Percentiles rank a stretch among this genome's conserved stretches.
Evolutionary conservation across 768 basidiomycete genomes (phyloP).

Genomic region (Lactarius quietus): DNA sequence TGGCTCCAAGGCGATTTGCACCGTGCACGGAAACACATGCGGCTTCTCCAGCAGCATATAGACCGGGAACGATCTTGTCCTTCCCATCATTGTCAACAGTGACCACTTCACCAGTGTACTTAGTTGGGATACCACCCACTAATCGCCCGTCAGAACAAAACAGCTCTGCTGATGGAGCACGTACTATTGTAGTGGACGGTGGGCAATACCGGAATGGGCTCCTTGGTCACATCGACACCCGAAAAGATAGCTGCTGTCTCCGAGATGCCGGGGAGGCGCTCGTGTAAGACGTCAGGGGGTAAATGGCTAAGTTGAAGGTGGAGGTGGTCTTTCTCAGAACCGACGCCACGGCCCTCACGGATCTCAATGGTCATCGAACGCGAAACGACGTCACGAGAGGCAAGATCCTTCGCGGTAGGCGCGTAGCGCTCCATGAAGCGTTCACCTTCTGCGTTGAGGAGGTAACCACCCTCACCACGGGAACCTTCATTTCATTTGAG

Average conservation of each 20-base stretch:
- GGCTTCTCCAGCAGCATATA: constrained; percentile 98
- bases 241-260: constrained; percentile 99
- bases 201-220: constrained; percentile 97
- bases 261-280: constrained; percentile 97
- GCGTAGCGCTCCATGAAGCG: constrained; percentile 99
- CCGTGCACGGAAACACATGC: constrained; percentile 99
- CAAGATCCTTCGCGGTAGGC: constrained; percentile 98
- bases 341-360: constrained; percentile 97
- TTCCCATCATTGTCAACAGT: constrained; percentile 86
- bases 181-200: constrained; percentile 98
- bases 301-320: constrained; percentile 97
- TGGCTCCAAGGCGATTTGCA: constrained; percentile 98
- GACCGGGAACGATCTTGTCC: constrained; percentile 90
- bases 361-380: constrained; percentile 99
- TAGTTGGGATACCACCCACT: constrained; percentile 99
- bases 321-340: constrained; percentile 96
- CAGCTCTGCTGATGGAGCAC: constrained; percentile 31
- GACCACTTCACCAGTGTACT: constrained; percentile 95
- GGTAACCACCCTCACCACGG: constrained; percentile 98
- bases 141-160: constrained; percentile 24
- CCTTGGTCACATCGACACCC: constrained; percentile 99
- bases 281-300: constrained; percentile 91
- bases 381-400: constrained; percentile 98
- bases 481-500: constrained; percentile 56
- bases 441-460: constrained; percentile 97